These are phyloP conservation scores for Allodekkera sacchari DNA, from an alignment of 805 yeast genomes.

Conservation along the genomic window DNA sequence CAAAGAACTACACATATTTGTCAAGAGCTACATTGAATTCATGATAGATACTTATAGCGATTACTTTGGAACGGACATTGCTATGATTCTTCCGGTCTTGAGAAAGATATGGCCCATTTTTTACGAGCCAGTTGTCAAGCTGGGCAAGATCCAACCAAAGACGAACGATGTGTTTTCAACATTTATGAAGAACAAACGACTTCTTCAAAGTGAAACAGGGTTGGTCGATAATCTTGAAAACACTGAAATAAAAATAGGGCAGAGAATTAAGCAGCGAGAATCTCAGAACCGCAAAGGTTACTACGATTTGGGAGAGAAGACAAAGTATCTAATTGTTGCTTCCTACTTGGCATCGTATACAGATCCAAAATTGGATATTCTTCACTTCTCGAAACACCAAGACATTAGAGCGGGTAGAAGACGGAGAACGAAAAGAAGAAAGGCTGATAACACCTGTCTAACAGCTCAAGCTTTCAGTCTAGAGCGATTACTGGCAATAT, in stretches of 20 bases:
- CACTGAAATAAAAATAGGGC: conserved; percentile 6
- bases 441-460: conserved; percentile 27
- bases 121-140: conserved; percentile 16
- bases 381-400: conserved; percentile 57
- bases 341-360: conserved; percentile 78
- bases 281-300: conserved; percentile 10
- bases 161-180: conserved; percentile 21
- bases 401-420: conserved; percentile 35
- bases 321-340: conserved; percentile 71
- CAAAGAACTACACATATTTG: conserved; percentile 13
- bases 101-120: conserved; percentile 24
- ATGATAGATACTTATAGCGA: conserved; percentile 37
- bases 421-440: conserved; percentile 18
- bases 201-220: conserved; percentile 18
- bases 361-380: conserved; percentile 60
- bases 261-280: background rate
- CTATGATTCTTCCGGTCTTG: conserved; percentile 24
- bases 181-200: conserved; percentile 16
- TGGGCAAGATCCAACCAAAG: conserved; percentile 12
- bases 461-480: conserved; percentile 65
- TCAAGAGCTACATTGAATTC: conserved; percentile 28
- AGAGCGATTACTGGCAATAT: conserved; percentile 74
- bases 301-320: conserved; percentile 45
- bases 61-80: conserved; percentile 37
- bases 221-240: conserved; percentile 15